Base-by-base conservation (phyloP, 768 basidiomycete genomes). In the Boletus patriciae region DNA sequence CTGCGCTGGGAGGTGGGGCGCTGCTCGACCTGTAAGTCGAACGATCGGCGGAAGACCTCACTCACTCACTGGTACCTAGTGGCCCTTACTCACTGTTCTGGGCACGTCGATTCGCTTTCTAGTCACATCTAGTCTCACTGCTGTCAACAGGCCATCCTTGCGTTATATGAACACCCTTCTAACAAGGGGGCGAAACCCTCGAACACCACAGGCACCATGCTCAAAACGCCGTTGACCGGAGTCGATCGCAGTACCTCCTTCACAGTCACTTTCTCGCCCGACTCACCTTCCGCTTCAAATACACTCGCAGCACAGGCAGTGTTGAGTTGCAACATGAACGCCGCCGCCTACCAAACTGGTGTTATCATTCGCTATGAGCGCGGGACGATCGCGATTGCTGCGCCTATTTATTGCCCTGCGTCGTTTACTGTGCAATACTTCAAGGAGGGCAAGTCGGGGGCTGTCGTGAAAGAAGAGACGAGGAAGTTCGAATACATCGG, bases 81-180 rank as follows among this genome's bases (percentile, higher is more conserved):
- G 90, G 90, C 1, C 88, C 91, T 12, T 94, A 93, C 70, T 90
- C 89, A 10, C 74, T 91, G 61, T 78, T 91, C 64, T 92, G 90
- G 90, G 87, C 84, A 67, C 43, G 80, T 68, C 12, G 18, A 6
- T 37, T 29, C 40, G 25, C 29, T 33, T 18, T 50, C 27, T 31
- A 38, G 18, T 45, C 27, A 9, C 34, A 16, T 37, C 29, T 45
- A 40, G 46, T 56, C 61, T 62, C 54, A 72, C n/a, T 5, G 41
- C n/a, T 50, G n/a, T n/a, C 18, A 13, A 25, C 64, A 91, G 90
- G 84, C 90, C 19, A 85, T 93, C 66, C 76, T 93, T 51, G 79
- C 83, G 0, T 76, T 94, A 19, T 93, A 89, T 68, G 92, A 94
- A 65, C 79, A 92, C 70, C 86, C 88, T 12, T 75, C 75, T n/a